Base-by-base conservation (phyloP, 202 grass and related monocot genomes). In the Elaeis oleifera region DNA sequence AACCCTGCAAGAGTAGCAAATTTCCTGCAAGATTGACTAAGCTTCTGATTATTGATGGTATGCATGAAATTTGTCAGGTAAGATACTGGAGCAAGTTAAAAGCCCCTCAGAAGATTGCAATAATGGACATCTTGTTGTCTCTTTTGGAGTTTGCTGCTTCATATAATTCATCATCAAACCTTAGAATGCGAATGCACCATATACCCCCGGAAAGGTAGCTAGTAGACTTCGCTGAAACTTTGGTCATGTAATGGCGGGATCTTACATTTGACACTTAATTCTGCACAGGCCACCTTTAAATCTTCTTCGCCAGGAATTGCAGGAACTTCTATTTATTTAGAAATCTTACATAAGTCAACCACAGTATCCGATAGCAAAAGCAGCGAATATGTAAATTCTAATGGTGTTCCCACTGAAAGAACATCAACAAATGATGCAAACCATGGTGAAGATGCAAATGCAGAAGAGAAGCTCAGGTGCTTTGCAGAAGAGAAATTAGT, bases 111-210 rank as follows among this genome's bases (percentile, higher is more conserved):
- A 87, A 99, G 65, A 82, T 82, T 25, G 63, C 88, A 68, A 80
- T 99, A 78, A 84, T 99, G 85, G 94, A 99, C 69, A 86, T 89
- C 68, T 81, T 99, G 62, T 74, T 99, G 27, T 89, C 94, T 36
- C 85, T 99, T 50, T 79, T 99, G 56, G 94, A 99, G 68, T 99
- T 99, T 94, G 85, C 94, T 75, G 77, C 94, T 67, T 84, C 85
- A 6, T 99, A 99, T 82, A 99, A 99, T 71, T 99, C 94, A 19
- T 70, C 88, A 56, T 89, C 94, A 67, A 99, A 92, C 68, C 85
- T 99, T 66, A 87, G 85, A 77, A 84, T 81, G 17, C 78, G 94
- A 70, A 99, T 99, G 94, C 88, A 94, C 75, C 85, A 99, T 69
- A 92, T 89, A 68, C 74, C 88, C 36, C 61, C 80, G 70, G 88